phyloP scores from a whole-genome alignment of 2,329 filamentous ascomycete species.

The Lojkania enalia region DNA sequence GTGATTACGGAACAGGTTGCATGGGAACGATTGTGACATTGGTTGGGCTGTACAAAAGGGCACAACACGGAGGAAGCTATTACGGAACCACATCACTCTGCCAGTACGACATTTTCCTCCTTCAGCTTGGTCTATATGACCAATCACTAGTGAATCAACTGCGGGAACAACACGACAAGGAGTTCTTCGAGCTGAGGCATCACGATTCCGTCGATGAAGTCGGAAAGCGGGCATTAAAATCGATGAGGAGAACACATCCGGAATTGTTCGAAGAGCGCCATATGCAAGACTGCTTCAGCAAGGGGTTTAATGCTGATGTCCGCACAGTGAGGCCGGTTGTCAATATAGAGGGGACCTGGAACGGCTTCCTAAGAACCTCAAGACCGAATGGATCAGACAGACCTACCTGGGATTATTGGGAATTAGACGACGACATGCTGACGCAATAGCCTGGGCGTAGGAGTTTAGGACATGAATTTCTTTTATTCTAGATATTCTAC shows the following conservation, averaged over 20 bases:
- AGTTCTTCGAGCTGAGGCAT: constrained; percentile 62
- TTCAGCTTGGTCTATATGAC: constrained; percentile 62
- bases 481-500: no score
- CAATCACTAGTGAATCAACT: constrained; percentile 57
- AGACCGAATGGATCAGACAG: constrained; percentile 58
- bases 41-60: constrained; percentile 64
- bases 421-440: constrained; percentile 46
- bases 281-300: constrained; percentile 56
- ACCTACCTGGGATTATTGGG: constrained; percentile 54
- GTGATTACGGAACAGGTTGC: constrained; percentile 70
- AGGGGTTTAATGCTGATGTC: constrained; percentile 50
- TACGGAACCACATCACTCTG: constrained; percentile 65
- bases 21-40: constrained; percentile 71
- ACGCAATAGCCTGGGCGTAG: no score
- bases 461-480: no score
- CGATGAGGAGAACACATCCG: constrained; percentile 58
- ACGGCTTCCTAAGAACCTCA: constrained; percentile 52
- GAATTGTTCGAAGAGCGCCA: constrained; percentile 56
- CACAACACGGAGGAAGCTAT: constrained; percentile 67
- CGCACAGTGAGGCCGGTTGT: constrained; percentile 52
- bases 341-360: constrained; percentile 53
- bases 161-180: constrained; percentile 52
- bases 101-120: constrained; percentile 70
- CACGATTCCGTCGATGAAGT: constrained; percentile 68
- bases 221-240: constrained; percentile 60